Conservation (phyloP, 768 basidiomycete genomes). For the Mycena galopus region DNA sequence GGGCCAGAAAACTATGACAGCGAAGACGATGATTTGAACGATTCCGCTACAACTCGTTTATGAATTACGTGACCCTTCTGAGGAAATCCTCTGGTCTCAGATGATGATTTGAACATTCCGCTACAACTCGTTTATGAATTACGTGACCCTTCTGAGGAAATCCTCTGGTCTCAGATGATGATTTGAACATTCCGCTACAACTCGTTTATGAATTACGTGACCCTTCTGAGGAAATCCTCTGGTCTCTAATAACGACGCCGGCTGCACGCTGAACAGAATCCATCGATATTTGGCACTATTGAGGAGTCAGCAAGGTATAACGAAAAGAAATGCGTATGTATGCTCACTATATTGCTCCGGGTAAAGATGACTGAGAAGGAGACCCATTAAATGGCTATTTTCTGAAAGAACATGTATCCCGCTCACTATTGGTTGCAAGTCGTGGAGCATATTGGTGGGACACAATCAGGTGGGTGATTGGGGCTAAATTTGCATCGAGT, state of each 20-base stretch:
- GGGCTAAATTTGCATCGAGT: constrained; percentile 67
- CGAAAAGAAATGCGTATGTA: neutral
- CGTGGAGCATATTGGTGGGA: constrained; percentile 55
- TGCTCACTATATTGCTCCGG: constrained; percentile 61
- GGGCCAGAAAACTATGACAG: too few species aligned
- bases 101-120: too few species aligned
- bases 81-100: too few species aligned
- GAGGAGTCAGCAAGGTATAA: neutral
- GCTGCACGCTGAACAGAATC: constrained; percentile 55
- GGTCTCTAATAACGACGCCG: constrained; percentile 25
- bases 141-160: too few species aligned
- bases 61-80: too few species aligned
- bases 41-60: too few species aligned
- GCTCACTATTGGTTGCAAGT: constrained; percentile 65
- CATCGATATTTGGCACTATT: constrained; percentile 56
- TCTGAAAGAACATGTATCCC: neutral
- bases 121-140: too few species aligned
- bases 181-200: too few species aligned
- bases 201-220: too few species aligned
- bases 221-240: neutral
- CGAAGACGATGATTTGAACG: too few species aligned
- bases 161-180: too few species aligned
- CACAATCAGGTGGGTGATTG: constrained; percentile 58
- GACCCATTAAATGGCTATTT: constrained; percentile 8
- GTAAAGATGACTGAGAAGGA: constrained; percentile 50